Percentiles rank a stretch among this genome's conserved stretches.
Evolutionary conservation across 768 basidiomycete genomes (phyloP).

Genomic region (Tubosaeta sp.): DNA sequence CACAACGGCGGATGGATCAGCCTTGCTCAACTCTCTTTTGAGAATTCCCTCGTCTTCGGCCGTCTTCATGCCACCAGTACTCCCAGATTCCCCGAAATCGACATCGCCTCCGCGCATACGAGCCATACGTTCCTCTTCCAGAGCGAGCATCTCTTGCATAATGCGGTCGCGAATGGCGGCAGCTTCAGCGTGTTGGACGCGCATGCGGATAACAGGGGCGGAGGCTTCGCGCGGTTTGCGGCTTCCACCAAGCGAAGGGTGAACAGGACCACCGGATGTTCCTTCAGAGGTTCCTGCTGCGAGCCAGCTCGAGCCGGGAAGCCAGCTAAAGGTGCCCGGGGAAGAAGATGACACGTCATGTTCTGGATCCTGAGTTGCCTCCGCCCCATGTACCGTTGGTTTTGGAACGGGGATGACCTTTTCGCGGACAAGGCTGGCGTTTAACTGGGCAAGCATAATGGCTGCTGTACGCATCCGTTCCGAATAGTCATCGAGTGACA

Average conservation of each 20-base stretch:
- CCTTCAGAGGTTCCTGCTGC: slow-evolving; percentile 17
- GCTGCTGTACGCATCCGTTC: slow-evolving; percentile 98
- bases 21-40: slow-evolving; percentile 87
- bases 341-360: slow-evolving; percentile 13
- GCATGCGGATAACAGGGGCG: slow-evolving; percentile 50
- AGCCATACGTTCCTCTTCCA: slow-evolving; percentile 96
- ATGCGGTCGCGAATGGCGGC: slow-evolving; percentile 90
- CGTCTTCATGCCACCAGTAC: slow-evolving; percentile 49
- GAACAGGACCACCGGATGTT: slow-evolving; percentile 24
- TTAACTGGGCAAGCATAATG: slow-evolving; percentile 96
- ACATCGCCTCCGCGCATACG: slow-evolving; percentile 80
- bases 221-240: slow-evolving; percentile 24
- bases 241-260: slow-evolving; percentile 29
- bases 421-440: slow-evolving; percentile 69
- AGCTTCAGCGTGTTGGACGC: slow-evolving; percentile 78
- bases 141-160: slow-evolving; percentile 96
- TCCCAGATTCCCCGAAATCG: slow-evolving; percentile 47
- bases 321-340: slow-evolving; percentile 42
- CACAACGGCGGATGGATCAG: slow-evolving; percentile 91
- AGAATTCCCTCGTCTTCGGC: slow-evolving; percentile 94
- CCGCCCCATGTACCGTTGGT: slow-evolving; percentile 5
- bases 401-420: slow-evolving; percentile 29
- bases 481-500: slow-evolving; percentile 96
- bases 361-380: slow-evolving; percentile 1
- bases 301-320: slow-evolving; percentile 56